Conservation (phyloP, 2,329 filamentous ascomycete genomes). For the Trichophaea hybrida region DNA sequence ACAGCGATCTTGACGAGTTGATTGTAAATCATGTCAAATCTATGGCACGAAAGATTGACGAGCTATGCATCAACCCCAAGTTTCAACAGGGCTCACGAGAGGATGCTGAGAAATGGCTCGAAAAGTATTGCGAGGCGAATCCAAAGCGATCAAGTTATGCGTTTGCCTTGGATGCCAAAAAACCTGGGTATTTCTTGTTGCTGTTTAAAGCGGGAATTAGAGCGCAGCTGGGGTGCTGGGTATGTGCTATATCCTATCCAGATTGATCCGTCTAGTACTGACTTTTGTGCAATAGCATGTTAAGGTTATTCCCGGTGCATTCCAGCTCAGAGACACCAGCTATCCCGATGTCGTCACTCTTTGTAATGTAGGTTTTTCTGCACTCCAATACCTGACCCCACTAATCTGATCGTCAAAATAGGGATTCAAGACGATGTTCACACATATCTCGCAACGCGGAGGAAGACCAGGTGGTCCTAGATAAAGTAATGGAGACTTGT, state of each 20-base stretch:
- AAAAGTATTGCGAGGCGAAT: constrained; percentile 91
- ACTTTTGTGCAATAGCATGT: constrained; percentile 48
- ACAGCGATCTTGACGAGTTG: constrained; percentile 90
- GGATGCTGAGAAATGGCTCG: constrained; percentile 60
- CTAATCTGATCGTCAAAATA: constrained; percentile 9
- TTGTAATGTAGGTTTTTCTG: constrained; percentile 51
- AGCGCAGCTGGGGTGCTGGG: constrained; percentile 45
- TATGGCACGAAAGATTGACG: constrained; percentile 94
- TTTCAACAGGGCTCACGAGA: constrained; percentile 68
- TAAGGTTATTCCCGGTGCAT: constrained; percentile 83
- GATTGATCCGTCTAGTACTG: neutral
- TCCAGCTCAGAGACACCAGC: constrained; percentile 71
- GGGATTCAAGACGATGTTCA: constrained; percentile 42
- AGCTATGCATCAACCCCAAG: constrained; percentile 89
- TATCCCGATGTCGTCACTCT: constrained; percentile 92
- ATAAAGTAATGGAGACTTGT: neutral
- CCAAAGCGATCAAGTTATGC: constrained; percentile 85
- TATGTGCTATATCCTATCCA: constrained; percentile 2
- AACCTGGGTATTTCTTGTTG: constrained; percentile 86
- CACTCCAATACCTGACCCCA: constrained; percentile 2
- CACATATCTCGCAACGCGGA: constrained; percentile 4
- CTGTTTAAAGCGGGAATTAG: constrained; percentile 85
- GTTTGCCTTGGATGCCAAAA: constrained; percentile 85
- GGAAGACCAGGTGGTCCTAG: neutral
- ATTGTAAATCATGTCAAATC: constrained; percentile 95